These are phyloP conservation scores for Pythium sukuiense DNA, from an alignment of 352 stramenopile genomes.

Conservation along the genomic window DNA sequence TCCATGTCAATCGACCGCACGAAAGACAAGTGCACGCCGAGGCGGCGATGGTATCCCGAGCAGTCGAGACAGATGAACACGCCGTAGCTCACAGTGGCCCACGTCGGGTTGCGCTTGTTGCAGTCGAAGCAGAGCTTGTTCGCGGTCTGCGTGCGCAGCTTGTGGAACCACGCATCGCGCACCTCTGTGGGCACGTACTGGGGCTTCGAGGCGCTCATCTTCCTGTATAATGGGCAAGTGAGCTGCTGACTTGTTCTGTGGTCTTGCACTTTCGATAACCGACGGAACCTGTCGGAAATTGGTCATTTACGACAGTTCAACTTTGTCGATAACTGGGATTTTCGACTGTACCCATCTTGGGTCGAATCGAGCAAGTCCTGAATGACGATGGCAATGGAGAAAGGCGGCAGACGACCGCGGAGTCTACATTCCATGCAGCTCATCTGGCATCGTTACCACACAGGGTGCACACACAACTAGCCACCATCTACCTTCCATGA, in stretches of 20 bases:
- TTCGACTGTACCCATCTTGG: conserved; percentile 2
- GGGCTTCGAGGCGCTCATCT: conserved; percentile 41
- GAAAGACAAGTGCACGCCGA: conserved; percentile 94
- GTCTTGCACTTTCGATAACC: conserved; percentile 4
- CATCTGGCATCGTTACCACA: no score
- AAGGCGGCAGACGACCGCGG: no score
- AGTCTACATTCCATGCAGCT: no score
- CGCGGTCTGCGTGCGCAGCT: conserved; percentile 64
- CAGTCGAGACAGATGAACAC: conserved; percentile 97
- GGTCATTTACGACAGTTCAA: conserved; percentile 14
- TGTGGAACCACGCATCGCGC: conserved; percentile 87
- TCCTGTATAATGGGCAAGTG: not conserved
- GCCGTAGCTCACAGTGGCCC: conserved; percentile 94
- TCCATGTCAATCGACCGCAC: conserved; percentile 96
- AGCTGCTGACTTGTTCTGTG: not conserved
- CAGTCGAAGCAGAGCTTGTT: conserved; percentile 97
- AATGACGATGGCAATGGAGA: no score
- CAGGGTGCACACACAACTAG: not conserved
- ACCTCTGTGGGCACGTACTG: conserved; percentile 72
- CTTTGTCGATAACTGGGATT: not conserved
- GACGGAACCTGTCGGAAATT: conserved; percentile 11
- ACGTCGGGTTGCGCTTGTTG: conserved; percentile 94
- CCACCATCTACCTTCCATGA: not conserved
- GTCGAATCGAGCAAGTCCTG: not conserved
- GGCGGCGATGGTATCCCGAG: conserved; percentile 90